These are phyloP conservation scores for Verticillium longisporum DNA, from an alignment of 2,329 filamentous ascomycete genomes.

Conservation along the genomic window DNA sequence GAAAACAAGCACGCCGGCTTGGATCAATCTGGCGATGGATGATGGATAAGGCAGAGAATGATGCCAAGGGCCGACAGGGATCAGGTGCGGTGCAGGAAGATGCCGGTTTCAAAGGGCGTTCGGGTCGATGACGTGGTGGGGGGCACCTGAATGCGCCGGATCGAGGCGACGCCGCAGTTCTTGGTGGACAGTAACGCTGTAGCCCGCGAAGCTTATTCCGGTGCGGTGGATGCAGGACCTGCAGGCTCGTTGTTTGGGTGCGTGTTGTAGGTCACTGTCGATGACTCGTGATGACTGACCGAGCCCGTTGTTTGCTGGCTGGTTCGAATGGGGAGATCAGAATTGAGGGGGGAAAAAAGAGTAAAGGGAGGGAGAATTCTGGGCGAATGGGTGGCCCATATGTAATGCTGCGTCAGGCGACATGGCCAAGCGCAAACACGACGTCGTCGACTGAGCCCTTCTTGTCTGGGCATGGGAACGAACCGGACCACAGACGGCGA, in stretches of 20 bases:
- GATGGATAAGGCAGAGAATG: not conserved
- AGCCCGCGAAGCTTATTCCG: not conserved
- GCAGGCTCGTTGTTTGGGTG: not conserved
- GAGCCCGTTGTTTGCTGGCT: not conserved
- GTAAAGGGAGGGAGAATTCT: not conserved
- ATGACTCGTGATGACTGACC: not conserved
- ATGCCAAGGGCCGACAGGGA: not conserved
- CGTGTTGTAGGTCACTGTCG: too few relatives aligned
- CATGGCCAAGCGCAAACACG: not conserved
- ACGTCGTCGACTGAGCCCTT: not conserved
- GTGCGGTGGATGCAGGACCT: not conserved
- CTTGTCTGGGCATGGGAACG: not conserved
- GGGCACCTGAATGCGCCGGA: not conserved
- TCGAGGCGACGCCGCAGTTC: not conserved
- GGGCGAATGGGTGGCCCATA: not conserved
- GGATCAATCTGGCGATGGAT: not conserved
- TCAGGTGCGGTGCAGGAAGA: not conserved
- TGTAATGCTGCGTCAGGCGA: not conserved
- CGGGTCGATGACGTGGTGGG: not conserved
- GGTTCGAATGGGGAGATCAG: not conserved
- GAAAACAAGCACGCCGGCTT: not conserved
- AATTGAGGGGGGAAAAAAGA: not conserved
- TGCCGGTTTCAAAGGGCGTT: not conserved
- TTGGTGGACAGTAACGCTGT: not conserved
- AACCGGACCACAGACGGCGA: not conserved